Conservation (phyloP, 352 stramenopile genomes). For the Globisporangium okanoganense region DNA sequence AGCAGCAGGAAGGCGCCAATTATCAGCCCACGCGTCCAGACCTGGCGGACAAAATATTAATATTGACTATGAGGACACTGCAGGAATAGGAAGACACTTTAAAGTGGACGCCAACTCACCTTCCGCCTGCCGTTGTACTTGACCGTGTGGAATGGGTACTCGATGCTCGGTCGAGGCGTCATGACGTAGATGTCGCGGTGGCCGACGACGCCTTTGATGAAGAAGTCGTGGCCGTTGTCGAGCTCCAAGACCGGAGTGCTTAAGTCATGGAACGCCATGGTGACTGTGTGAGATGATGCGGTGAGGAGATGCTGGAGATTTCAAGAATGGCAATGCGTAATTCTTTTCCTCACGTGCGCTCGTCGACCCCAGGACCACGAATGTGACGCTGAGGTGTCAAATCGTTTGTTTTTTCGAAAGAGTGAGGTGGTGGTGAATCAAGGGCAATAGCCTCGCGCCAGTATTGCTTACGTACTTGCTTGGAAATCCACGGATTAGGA, state of each 20-base stretch:
- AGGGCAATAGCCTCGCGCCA: background rate
- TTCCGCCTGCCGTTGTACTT: conserved; percentile 12
- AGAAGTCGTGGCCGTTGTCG: conserved; percentile 12
- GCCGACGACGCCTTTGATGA: conserved; percentile 8
- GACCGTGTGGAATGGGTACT: background rate
- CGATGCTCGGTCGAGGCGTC: background rate
- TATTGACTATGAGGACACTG: background rate
- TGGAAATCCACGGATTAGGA: background rate
- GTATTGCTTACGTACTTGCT: background rate
- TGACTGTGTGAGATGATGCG: background rate
- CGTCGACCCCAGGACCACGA: too few relatives aligned
- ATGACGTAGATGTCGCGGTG: conserved; percentile 10
- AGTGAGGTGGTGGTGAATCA: background rate
- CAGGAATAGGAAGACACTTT: background rate
- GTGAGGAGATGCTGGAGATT: background rate
- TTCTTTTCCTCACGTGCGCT: background rate
- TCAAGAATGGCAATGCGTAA: background rate
- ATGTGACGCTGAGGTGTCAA: too few relatives aligned
- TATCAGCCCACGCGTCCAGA: conserved; percentile 4
- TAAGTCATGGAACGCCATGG: background rate
- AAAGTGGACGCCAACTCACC: background rate
- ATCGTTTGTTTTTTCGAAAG: background rate
- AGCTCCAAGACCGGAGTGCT: background rate
- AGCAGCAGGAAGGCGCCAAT: background rate
- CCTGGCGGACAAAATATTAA: background rate